Conservation (phyloP, 2,329 filamentous ascomycete species). For the Colletotrichum trifolii region DNA sequence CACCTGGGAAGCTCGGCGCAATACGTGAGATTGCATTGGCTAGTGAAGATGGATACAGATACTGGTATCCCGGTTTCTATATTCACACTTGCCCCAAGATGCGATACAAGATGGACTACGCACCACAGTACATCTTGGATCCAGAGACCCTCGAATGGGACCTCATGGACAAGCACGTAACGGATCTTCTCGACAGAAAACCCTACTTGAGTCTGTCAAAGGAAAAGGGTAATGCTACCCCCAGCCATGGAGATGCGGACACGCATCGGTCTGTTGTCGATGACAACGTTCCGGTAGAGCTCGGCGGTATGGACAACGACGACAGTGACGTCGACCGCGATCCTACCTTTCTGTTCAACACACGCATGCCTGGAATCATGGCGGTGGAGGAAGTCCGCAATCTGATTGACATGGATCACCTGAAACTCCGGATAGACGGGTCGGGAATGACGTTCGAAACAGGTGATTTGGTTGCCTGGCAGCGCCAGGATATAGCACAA, state of each 20-base stretch:
- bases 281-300: slow-evolving; percentile 36
- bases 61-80: slow-evolving; percentile 86
- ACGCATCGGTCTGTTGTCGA: slow-evolving; percentile 32
- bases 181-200: slow-evolving; percentile 63
- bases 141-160: slow-evolving; percentile 74
- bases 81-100: slow-evolving; percentile 86
- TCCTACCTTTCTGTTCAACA: slow-evolving; percentile 61
- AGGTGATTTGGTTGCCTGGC: slow-evolving; percentile 70
- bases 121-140: slow-evolving; percentile 79
- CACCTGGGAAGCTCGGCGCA: slow-evolving; percentile 81
- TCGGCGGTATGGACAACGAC: slow-evolving; percentile 19
- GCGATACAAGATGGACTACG: slow-evolving; percentile 85
- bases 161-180: slow-evolving; percentile 62
- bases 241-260: neutral
- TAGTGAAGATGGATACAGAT: slow-evolving; percentile 74
- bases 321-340: slow-evolving; percentile 33
- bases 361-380: slow-evolving; percentile 75
- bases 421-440: slow-evolving; percentile 63
- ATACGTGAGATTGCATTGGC: slow-evolving; percentile 79
- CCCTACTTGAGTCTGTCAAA: slow-evolving; percentile 64
- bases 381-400: slow-evolving; percentile 66
- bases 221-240: slow-evolving; percentile 40
- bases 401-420: slow-evolving; percentile 65
- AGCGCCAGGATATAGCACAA: slow-evolving; percentile 55
- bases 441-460: slow-evolving; percentile 52